A percentile compares a stretch with the other conserved stretches of the same genome.
These are phyloP conservation scores for Dissophora globulifera DNA, from an alignment of 192 early-diverging fungal species.

Conservation along the genomic window DNA sequence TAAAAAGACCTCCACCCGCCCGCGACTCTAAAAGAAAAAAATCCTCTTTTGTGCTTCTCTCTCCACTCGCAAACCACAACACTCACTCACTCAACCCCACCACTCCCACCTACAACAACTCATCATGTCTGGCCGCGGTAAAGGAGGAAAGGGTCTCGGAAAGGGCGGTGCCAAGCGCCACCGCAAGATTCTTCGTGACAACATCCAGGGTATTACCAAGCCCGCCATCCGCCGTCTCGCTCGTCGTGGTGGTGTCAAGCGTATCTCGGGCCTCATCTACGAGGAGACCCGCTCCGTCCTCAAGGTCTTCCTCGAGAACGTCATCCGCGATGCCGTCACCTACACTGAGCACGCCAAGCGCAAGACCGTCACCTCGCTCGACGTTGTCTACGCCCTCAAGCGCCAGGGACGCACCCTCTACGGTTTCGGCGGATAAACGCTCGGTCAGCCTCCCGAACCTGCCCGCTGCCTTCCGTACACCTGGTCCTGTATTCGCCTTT, in stretches of 20 bases:
- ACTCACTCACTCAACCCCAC: too few species aligned
- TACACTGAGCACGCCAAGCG: conserved; percentile 91
- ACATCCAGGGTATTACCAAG: conserved; percentile 97
- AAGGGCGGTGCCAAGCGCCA: conserved; percentile 99
- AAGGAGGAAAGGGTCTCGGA: conserved; percentile 99
- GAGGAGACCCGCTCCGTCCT: conserved; percentile 98
- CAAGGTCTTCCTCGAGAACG: conserved; percentile 98
- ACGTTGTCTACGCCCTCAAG: conserved; percentile 99
- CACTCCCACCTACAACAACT: conserved; percentile 11
- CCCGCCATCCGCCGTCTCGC: conserved; percentile 98
- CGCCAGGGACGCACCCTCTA: conserved; percentile 95
- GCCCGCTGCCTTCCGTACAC: too few species aligned
- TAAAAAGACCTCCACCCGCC: conserved; percentile 4
- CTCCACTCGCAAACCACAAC: conserved; percentile 2
- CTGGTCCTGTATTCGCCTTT: background rate
- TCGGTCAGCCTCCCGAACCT: background rate
- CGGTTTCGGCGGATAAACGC: conserved; percentile 64
- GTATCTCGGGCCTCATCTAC: conserved; percentile 98
- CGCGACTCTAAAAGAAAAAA: background rate
- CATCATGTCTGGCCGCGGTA: conserved; percentile 96
- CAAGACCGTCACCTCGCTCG: conserved; percentile 99
- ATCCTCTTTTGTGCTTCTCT: conserved; percentile 12
- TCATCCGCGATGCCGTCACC: conserved; percentile 87
- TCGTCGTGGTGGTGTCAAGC: conserved; percentile 99
- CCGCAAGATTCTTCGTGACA: conserved; percentile 98